Percentiles rank a stretch among this genome's conserved stretches.
These are phyloP conservation scores for Penicillium sp. DNA, from an alignment of 2,329 filamentous ascomycete species.

Conservation along the genomic window DNA sequence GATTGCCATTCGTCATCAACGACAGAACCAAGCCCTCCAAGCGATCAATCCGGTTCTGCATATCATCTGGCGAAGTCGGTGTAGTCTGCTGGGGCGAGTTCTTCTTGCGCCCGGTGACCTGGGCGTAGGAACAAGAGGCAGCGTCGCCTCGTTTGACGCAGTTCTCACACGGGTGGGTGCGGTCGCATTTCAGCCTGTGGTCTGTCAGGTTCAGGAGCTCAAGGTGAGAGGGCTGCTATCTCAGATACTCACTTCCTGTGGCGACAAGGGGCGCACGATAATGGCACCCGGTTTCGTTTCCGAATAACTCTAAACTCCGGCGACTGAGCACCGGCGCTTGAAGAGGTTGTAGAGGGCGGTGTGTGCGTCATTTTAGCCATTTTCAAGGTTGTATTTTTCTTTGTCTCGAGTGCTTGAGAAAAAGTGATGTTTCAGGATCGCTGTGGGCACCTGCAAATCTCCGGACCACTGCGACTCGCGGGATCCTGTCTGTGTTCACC, in stretches of 20 bases:
- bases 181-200: slow-evolving; percentile 80
- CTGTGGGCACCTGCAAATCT: neutral
- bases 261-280: slow-evolving; percentile 88
- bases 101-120: slow-evolving; percentile 68
- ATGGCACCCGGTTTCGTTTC: slow-evolving; percentile 85
- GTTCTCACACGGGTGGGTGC: slow-evolving; percentile 87
- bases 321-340: slow-evolving; percentile 69
- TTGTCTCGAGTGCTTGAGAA: neutral
- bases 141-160: slow-evolving; percentile 85
- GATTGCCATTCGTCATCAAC: slow-evolving; percentile 84
- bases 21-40: slow-evolving; percentile 89
- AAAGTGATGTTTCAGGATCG: neutral
- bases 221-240: neutral
- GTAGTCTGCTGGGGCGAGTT: slow-evolving; percentile 54
- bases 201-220: neutral
- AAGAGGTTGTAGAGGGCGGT: slow-evolving; percentile 63
- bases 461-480: neutral
- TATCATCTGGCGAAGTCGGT: slow-evolving; percentile 76
- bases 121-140: slow-evolving; percentile 79
- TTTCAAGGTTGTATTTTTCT: neutral
- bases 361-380: slow-evolving; percentile 39
- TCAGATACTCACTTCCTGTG: slow-evolving; percentile 72
- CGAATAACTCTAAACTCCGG: slow-evolving; percentile 87
- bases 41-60: slow-evolving; percentile 97
- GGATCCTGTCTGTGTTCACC: neutral